These are phyloP conservation scores for Groenewaldozyma auringiensis DNA, from an alignment of 1,139 yeast species.

Conservation along the genomic window DNA sequence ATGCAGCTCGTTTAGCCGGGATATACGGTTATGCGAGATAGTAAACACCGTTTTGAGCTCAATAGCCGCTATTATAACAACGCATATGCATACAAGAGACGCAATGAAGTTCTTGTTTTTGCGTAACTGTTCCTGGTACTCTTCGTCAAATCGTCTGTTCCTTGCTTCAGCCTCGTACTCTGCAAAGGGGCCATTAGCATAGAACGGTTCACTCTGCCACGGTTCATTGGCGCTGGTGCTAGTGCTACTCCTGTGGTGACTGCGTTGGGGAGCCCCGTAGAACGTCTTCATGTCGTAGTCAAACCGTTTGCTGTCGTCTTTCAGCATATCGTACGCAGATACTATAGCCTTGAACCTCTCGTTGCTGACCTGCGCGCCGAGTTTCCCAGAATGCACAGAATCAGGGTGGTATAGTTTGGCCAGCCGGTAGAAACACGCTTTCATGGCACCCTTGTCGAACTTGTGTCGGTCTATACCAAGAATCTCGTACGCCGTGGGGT, in stretches of 20 bases:
- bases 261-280: not conserved
- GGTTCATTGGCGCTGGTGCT: not conserved
- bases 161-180: conserved; percentile 17
- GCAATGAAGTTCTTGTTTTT: conserved; percentile 26
- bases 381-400: conserved; percentile 24
- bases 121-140: conserved; percentile 25
- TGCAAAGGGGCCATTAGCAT: conserved; percentile 8
- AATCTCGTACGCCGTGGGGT: conserved; percentile 72
- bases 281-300: conserved; percentile 34
- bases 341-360: conserved; percentile 63
- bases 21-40: conserved; percentile 19
- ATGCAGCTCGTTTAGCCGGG: conserved; percentile 16
- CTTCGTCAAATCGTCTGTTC: conserved; percentile 19
- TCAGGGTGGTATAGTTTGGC: conserved; percentile 91
- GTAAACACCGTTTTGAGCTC: conserved; percentile 24
- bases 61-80: conserved; percentile 21
- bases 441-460: conserved; percentile 41
- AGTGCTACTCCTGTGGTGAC: not conserved
- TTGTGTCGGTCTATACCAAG: conserved; percentile 39
- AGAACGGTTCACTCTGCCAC: conserved; percentile 1
- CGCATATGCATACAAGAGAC: conserved; percentile 19
- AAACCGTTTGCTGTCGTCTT: conserved; percentile 44
- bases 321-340: conserved; percentile 65
- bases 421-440: conserved; percentile 49
- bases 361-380: conserved; percentile 15